phyloP scores from a whole-genome alignment of 2,329 filamentous ascomycete species.

The Trichoderma aggressivum region DNA sequence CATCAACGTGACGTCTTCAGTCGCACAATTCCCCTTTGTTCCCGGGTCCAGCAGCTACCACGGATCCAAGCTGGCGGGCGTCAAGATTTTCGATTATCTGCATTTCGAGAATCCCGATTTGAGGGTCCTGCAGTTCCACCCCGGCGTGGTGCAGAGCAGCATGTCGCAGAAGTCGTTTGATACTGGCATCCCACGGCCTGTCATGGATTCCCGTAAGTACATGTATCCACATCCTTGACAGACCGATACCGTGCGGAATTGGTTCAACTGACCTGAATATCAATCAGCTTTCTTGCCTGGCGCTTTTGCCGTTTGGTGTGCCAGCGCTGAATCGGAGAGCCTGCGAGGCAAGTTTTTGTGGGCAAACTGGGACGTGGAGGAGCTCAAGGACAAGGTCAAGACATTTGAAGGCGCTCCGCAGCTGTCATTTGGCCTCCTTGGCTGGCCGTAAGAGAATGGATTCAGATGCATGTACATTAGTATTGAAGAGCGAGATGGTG shows the following conservation, averaged over 20 bases:
- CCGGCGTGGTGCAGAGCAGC: slow-evolving; percentile 37
- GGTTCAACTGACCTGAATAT: neutral
- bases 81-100: slow-evolving; percentile 40
- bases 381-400: slow-evolving; percentile 39
- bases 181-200: neutral
- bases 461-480: neutral
- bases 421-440: slow-evolving; percentile 22
- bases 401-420: slow-evolving; percentile 30
- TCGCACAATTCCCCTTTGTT: slow-evolving; percentile 27
- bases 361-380: slow-evolving; percentile 50
- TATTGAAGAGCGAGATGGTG: neutral
- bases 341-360: slow-evolving; percentile 45
- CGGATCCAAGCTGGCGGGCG: slow-evolving; percentile 40
- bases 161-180: slow-evolving; percentile 24
- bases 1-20: slow-evolving; percentile 25
- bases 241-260: rapidly evolving
- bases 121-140: slow-evolving; percentile 42
- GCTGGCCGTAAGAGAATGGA: neutral
- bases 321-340: slow-evolving; percentile 44
- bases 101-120: slow-evolving; percentile 38
- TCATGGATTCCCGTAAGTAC: slow-evolving; percentile 8
- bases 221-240: neutral
- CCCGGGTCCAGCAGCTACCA: slow-evolving; percentile 36
- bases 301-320: slow-evolving; percentile 44
- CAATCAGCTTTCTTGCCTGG: slow-evolving; percentile 25